A percentile compares a stretch with the other conserved stretches of the same genome.
Evolutionary conservation across 441 rosid genomes (phyloP).

Genomic region (Syzygium malaccense): DNA sequence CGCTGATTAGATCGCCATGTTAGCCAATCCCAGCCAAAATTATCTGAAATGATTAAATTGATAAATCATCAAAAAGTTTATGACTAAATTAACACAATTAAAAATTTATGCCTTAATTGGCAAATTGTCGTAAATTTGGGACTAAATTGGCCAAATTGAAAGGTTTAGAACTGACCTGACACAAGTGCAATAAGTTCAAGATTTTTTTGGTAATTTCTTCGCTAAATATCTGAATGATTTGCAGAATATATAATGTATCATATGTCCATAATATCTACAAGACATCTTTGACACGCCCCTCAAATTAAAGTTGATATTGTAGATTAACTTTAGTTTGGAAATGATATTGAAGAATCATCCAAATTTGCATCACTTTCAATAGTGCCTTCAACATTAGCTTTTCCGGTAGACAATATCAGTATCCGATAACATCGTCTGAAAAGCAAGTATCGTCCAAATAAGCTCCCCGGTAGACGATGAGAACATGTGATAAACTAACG

Average conservation of each 20-base stretch:
- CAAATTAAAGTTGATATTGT: background rate
- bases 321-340: background rate
- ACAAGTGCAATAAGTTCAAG: no score
- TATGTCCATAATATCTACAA: background rate
- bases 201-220: no score
- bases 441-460: background rate
- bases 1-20: no score
- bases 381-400: background rate
- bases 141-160: no score
- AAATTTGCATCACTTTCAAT: background rate
- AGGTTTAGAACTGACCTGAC: no score
- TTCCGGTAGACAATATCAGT: background rate
- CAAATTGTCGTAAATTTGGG: no score
- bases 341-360: background rate
- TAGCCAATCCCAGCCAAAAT: no score
- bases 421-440: background rate
- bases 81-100: no score
- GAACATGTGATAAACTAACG: background rate
- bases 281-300: background rate
- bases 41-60: no score
- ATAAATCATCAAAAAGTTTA: no score
- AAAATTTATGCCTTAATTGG: no score
- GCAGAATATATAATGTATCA: background rate
- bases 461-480: background rate
- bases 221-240: background rate